Evolutionary conservation across 768 basidiomycete genomes (phyloP).

Genomic region (Leccinellum albellum): DNA sequence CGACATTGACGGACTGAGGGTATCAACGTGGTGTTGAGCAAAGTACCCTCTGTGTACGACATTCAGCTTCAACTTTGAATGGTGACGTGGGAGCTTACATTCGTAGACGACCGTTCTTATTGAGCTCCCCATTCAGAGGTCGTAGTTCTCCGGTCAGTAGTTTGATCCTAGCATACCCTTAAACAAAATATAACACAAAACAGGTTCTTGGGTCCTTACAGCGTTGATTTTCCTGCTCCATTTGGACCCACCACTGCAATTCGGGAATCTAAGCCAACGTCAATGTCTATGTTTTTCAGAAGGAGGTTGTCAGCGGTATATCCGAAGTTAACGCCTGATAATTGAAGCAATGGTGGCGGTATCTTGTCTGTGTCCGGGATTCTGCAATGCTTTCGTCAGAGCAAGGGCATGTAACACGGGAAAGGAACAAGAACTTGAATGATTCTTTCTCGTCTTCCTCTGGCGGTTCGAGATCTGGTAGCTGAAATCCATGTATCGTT

Average conservation of each 20-base stretch:
- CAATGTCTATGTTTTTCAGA: constrained; percentile 77
- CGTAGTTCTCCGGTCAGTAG: constrained; percentile 36
- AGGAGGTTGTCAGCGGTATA: constrained; percentile 76
- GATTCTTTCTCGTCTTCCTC: constrained; percentile 89
- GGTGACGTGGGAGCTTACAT: constrained; percentile 50
- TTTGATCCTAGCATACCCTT: constrained; percentile 64
- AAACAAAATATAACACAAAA: constrained; percentile 3
- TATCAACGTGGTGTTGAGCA: constrained; percentile 95
- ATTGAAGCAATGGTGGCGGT: constrained; percentile 90
- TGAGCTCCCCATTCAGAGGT: constrained; percentile 64
- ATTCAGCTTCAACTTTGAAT: constrained; percentile 1
- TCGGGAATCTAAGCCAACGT: constrained; percentile 90
- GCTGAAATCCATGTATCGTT: constrained; percentile 36
- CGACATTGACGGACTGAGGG: constrained; percentile 76
- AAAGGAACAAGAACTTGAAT: constrained; percentile 62
- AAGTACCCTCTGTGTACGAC: constrained; percentile 67
- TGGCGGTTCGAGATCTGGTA: constrained; percentile 91
- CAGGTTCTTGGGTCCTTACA: constrained; percentile 45
- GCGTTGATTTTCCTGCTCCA: constrained; percentile 93
- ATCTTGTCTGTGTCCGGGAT: constrained; percentile 98
- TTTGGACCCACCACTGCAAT: constrained; percentile 95
- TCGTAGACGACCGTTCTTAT: constrained; percentile 86
- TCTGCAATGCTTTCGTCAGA: constrained; percentile 34
- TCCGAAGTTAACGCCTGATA: constrained; percentile 87
- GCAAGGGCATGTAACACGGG: background rate